Percentiles rank a stretch among this genome's conserved stretches.
phyloP scores from a whole-genome alignment of 306 rosid species.

The Cicer arietinum region DNA sequence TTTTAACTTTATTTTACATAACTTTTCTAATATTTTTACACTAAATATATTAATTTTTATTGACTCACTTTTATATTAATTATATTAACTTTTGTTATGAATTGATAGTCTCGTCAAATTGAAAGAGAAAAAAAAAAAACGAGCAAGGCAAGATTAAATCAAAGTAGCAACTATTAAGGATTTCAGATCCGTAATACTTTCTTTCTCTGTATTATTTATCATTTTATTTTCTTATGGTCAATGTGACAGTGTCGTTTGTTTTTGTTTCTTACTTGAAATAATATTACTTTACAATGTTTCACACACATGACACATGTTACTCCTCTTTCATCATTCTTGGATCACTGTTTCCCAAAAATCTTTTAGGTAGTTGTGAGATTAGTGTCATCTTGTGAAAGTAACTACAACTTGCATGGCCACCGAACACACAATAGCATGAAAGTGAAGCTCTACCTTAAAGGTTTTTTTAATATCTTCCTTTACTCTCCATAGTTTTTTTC shows the following conservation, averaged over 20 bases:
- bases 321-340: conserved; percentile 5
- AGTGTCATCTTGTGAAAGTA: conserved; percentile 29
- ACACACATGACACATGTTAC: neutral
- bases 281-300: neutral
- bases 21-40: no score
- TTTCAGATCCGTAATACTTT: neutral
- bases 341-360: neutral
- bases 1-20: no score
- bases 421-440: conserved; percentile 1
- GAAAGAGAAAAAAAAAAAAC: neutral
- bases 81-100: neutral
- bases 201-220: neutral
- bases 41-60: no score
- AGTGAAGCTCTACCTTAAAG: conserved; percentile 2
- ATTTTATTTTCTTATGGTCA: neutral
- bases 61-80: no score
- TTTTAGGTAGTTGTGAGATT: conserved; percentile 32
- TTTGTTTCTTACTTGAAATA: neutral
- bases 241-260: neutral
- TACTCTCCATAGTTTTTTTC: neutral
- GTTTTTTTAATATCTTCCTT: conserved; percentile 26
- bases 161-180: neutral
- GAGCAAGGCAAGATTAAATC: neutral
- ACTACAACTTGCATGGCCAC: neutral
- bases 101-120: neutral